A percentile compares a stretch with the other conserved stretches of the same genome.
phyloP scores from a whole-genome alignment of 495 filamentous ascomycete genomes.

The Daldinia childiae region DNA sequence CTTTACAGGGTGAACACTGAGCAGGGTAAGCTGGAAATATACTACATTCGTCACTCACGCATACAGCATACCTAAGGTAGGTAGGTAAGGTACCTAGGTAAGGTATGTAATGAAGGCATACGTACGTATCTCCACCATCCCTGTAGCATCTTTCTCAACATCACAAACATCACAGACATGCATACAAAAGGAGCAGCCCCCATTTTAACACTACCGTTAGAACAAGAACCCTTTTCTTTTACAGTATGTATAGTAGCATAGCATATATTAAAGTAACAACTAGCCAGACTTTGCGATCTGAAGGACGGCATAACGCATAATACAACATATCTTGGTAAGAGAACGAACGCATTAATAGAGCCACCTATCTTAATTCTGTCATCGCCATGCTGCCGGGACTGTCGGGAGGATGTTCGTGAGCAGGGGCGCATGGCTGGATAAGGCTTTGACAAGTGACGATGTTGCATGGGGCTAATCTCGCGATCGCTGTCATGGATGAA shows the following conservation, averaged over 20 bases:
- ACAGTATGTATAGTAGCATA: conserved; percentile 26
- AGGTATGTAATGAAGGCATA: conserved; percentile 1
- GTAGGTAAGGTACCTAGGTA: not conserved
- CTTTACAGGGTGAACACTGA: not conserved
- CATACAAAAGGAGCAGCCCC: not conserved
- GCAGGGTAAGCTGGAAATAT: conserved; percentile 2
- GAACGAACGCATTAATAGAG: not conserved
- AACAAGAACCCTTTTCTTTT: conserved; percentile 9
- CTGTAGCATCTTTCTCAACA: not conserved
- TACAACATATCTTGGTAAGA: conserved; percentile 12
- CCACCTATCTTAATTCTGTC: not conserved
- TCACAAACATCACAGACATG: not conserved
- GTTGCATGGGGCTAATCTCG: conserved; percentile 38
- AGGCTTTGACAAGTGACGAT: conserved; percentile 29
- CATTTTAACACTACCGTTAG: not conserved
- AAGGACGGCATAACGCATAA: conserved; percentile 26
- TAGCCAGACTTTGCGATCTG: conserved; percentile 31
- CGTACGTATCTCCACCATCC: conserved; percentile 6
- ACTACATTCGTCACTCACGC: not conserved
- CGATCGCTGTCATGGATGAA: conserved; percentile 37
- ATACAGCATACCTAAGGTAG: not conserved
- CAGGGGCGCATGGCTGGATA: conserved; percentile 16
- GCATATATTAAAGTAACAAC: conserved; percentile 29
- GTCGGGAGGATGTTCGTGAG: conserved; percentile 33
- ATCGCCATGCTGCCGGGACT: conserved; percentile 27